Conservation (phyloP, 371 early-diverging fungal species). For the Sporodiniella umbellata region DNA sequence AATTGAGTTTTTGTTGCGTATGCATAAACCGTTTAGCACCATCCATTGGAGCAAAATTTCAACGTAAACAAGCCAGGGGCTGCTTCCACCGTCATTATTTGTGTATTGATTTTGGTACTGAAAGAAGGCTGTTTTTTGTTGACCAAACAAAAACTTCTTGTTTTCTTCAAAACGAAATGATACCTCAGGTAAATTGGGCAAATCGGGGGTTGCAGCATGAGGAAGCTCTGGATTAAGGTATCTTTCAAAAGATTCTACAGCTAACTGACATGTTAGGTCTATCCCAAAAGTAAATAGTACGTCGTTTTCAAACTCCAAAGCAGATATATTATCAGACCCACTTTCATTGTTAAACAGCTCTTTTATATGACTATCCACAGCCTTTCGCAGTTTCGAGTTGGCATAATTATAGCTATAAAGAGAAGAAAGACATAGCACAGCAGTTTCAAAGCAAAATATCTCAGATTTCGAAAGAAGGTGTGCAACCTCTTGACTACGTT, state of each 20-base stretch:
- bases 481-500: not conserved
- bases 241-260: slow-evolving; percentile 26
- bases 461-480: slow-evolving; percentile 11
- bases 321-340: slow-evolving; percentile 11
- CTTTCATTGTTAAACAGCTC: slow-evolving; percentile 11
- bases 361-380: slow-evolving; percentile 16
- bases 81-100: slow-evolving; percentile 4
- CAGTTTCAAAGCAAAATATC: slow-evolving; percentile 52
- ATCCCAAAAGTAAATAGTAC: slow-evolving; percentile 30
- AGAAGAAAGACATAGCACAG: slow-evolving; percentile 47
- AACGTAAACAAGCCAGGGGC: slow-evolving; percentile 39
- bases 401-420: slow-evolving; percentile 55
- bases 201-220: slow-evolving; percentile 9
- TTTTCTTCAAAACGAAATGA: slow-evolving; percentile 9
- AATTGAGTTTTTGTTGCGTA: not conserved
- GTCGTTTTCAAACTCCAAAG: slow-evolving; percentile 10
- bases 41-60: slow-evolving; percentile 47
- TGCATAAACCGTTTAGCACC: slow-evolving; percentile 31
- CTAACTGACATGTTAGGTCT: slow-evolving; percentile 35
- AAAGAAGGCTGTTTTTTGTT: not conserved
- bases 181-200: slow-evolving; percentile 19
- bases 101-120: not conserved
- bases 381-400: slow-evolving; percentile 42
- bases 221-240: slow-evolving; percentile 15
- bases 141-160: slow-evolving; percentile 19